Base-by-base conservation (phyloP, 75 land plant species). In the Pinus albicaulis region DNA sequence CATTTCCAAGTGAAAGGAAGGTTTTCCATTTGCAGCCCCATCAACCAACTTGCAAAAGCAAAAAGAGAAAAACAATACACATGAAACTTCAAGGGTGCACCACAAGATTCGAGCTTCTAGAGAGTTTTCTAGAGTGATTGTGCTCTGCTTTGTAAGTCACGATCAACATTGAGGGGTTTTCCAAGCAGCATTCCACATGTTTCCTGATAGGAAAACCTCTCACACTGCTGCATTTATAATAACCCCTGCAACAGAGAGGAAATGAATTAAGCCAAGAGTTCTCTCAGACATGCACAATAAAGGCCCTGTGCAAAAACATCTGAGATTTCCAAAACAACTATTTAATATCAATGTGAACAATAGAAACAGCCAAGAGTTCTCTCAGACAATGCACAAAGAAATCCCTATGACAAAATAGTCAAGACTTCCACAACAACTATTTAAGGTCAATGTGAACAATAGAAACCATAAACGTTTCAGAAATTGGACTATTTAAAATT, bases 131-230 rank as follows among this genome's bases (percentile, higher is more conserved):
- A 22, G 94, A 77, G 56, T 92, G 95, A 68, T 87, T 92, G 82
- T 92, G 95, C 57, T 92, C 95, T 2, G 91, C 94, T 86, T 92
- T 94, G 53, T 92, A 92, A 5, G 95, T 92, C 23, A 92, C 95
- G 57, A 89, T 92, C 16, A 93, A 82, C 95, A 93, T 93, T 6
- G 92, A 80, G 3, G 95, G 82, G 24, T 93, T 94, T 56, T 93
- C 95, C 75, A 93, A 75, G 72, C 88, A 86, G 58, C 95, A 78
- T 69, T 93, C 95, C 0, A 92, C 95, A 73, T 91, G 95, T 76
- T 92, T 92, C 81, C 93, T 86, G 17, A 93, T 93, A 59, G 95
- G 95, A 56, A 94, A 93, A n/a, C 95, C 95, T 77, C 92, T 87
- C 84, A 92, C 83, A 81, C 95, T 93, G 90, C 95, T 93, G 71